These are phyloP conservation scores for Eucalyptus coolabah DNA, from an alignment of 345 rosid species.

Conservation along the genomic window DNA sequence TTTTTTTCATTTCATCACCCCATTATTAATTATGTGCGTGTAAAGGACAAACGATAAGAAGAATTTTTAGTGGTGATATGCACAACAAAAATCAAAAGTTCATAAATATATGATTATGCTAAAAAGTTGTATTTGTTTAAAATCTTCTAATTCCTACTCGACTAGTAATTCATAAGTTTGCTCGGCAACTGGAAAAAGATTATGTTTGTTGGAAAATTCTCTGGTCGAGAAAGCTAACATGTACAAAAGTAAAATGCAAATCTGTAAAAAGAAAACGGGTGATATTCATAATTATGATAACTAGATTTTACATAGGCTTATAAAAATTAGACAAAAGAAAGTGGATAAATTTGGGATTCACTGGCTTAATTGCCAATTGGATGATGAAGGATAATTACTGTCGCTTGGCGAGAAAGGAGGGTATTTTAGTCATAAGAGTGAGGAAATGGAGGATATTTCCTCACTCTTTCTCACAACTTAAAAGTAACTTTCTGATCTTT, in stretches of 20 bases:
- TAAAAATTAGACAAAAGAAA: not conserved
- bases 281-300: not conserved
- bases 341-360: not conserved
- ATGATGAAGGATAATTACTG: not conserved
- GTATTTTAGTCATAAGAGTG: not conserved
- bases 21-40: not conserved
- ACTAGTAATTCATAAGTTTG: not conserved
- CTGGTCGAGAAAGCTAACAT: not conserved
- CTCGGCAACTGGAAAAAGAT: not conserved
- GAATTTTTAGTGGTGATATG: not conserved
- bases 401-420: not conserved
- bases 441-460: not conserved
- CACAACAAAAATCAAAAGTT: not conserved
- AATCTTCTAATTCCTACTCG: not conserved
- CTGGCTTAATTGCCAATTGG: not conserved
- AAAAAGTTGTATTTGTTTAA: not conserved
- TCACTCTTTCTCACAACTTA: not conserved
- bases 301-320: not conserved
- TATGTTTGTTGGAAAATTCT: not conserved
- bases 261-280: not conserved
- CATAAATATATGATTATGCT: not conserved
- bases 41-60: not conserved
- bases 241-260: not conserved
- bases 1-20: not conserved
- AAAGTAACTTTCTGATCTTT: not conserved